Base-by-base conservation (phyloP, 495 filamentous ascomycete species). In the Lentithecium fluviatile region DNA sequence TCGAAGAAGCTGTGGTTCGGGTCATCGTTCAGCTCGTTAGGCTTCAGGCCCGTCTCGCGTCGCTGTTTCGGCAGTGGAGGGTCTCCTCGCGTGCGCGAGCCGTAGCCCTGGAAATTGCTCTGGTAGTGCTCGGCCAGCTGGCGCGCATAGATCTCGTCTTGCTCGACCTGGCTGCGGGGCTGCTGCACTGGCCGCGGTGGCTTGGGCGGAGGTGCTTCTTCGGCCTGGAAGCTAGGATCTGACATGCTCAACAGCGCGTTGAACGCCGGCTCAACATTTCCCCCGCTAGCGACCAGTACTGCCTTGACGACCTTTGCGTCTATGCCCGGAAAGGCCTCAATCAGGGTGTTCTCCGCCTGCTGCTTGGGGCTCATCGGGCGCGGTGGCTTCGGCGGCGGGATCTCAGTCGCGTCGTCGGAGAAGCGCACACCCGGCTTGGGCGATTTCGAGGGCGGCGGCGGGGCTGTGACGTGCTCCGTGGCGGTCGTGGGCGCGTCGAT, bases 201-300 rank as follows among this genome's bases (percentile, higher is more conserved):
- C 45, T 69, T 68, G 15, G 70, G 72, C 19, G 78, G 73, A 26
- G 83, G 79, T 6, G 75, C 70, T 58, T 91, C 84, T 66, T 87
- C 84, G 20, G 55, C 61, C 66, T 84, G 81, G 26, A 90, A 90
- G 74, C 86, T 85, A 20, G 94, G 94, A 75, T 98, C 94, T 53
- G 91, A 91, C 91, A 96, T 95, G 64, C 90, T 87, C 23, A 98
- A 80, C 7, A 99, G 83, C 25, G 95, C 94, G 76, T 96, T 94
- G 77, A 97, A 97, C 38, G 94, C 94, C 12, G 91, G 89, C 70
- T 99, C 94, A 43, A 99, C 84, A 65, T 86, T 83, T 43, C 90
- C 94, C 62, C 86, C 82, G 72, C 93, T 96, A 8, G 94, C 94
- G 12, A 78, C 76, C 56, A 99, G 76, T 8, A 98, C 89, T 15